phyloP scores from a whole-genome alignment of 176 grass and related monocot genomes.

The Rhynchospora breviuscula region DNA sequence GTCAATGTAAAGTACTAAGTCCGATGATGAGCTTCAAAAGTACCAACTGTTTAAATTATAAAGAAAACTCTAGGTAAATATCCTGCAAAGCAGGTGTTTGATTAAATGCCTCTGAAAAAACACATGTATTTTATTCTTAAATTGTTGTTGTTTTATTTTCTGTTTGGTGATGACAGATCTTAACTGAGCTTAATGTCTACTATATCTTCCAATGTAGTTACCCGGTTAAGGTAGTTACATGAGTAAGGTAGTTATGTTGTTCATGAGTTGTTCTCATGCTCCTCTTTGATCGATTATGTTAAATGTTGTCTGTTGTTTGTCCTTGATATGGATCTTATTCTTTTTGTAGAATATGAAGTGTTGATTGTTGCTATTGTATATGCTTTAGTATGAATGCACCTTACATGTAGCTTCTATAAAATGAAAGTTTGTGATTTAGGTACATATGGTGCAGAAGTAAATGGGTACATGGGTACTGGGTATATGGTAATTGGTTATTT shows the following conservation, averaged over 20 bases:
- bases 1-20: neutral
- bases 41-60: neutral
- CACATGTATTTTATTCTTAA: neutral
- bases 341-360: slow-evolving; percentile 18
- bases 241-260: slow-evolving; percentile 13
- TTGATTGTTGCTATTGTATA: neutral
- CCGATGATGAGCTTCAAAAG: neutral
- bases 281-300: slow-evolving; percentile 9
- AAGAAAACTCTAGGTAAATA: neutral
- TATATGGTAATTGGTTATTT: too few species aligned
- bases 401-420: too few species aligned
- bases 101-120: neutral
- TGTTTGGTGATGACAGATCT: neutral
- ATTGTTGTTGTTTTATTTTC: neutral
- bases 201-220: too few species aligned
- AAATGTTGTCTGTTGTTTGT: neutral
- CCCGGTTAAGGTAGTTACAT: neutral
- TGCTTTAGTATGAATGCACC: neutral
- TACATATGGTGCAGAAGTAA: too few species aligned
- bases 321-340: slow-evolving; percentile 8
- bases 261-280: slow-evolving; percentile 41
- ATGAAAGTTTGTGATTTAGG: too few species aligned
- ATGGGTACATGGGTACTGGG: too few species aligned
- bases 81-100: neutral
- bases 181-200: slow-evolving; percentile 10